These are phyloP conservation scores for Tremella fuciformis DNA, from an alignment of 768 basidiomycete species.

Conservation along the genomic window DNA sequence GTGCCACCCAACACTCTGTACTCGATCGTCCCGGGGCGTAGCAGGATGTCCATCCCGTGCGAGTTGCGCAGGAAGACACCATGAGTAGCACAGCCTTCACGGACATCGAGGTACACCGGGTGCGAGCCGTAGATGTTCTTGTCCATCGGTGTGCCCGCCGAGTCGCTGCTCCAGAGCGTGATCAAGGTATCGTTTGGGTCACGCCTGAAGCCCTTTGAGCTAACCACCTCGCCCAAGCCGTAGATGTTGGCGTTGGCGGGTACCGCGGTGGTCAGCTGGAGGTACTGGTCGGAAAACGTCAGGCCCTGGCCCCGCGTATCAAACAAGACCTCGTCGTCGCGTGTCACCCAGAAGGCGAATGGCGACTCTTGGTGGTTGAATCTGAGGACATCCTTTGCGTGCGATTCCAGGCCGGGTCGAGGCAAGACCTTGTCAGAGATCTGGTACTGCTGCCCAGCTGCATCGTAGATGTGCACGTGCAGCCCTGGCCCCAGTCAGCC, in stretches of 20 bases:
- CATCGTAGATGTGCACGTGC: constrained; percentile 52
- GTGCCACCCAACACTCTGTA: constrained; percentile 76
- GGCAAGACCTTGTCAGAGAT: constrained; percentile 59
- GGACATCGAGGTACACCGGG: constrained; percentile 15
- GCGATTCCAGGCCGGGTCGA: constrained; percentile 40
- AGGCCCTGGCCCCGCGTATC: constrained; percentile 68
- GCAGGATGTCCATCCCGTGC: constrained; percentile 68
- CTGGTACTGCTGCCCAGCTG: constrained; percentile 60
- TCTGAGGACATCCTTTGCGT: constrained; percentile 57
- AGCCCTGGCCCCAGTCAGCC: constrained; percentile 28
- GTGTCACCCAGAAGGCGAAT: constrained; percentile 67
- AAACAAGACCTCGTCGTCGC: constrained; percentile 61
- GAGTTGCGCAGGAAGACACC: constrained; percentile 75
- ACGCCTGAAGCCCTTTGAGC: constrained; percentile 8
- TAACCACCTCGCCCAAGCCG: constrained; percentile 63
- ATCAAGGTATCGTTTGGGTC: constrained; percentile 2
- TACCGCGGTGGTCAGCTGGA: constrained; percentile 67
- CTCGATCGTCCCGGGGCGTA: constrained; percentile 58
- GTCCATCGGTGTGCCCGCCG: constrained; percentile 27
- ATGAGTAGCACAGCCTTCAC: constrained; percentile 58
- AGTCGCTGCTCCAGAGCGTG: constrained; percentile 21
- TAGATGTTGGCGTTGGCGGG: constrained; percentile 67
- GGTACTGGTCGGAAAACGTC: constrained; percentile 73
- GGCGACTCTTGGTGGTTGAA: constrained; percentile 66
- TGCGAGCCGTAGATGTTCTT: constrained; percentile 35